These are phyloP conservation scores for Dalbergia oliveri DNA, from an alignment of 306 rosid genomes.

Conservation along the genomic window DNA sequence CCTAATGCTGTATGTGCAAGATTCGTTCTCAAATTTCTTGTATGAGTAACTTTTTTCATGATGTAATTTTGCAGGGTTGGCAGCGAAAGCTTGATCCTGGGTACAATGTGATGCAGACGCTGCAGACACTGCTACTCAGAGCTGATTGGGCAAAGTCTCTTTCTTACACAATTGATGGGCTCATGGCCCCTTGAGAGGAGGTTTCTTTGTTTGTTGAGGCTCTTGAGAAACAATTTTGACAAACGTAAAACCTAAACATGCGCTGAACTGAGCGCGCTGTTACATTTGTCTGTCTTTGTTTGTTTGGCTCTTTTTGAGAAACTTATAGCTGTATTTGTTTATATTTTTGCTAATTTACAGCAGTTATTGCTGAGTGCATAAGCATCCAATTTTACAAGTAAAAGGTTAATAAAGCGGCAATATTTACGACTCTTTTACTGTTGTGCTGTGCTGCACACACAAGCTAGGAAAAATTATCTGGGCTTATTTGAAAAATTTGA, in stretches of 20 bases:
- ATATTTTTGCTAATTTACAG: not conserved
- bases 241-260: constrained; percentile 9
- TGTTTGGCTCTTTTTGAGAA: not conserved
- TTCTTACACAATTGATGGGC: constrained; percentile 84
- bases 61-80: constrained; percentile 73
- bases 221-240: constrained; percentile 62
- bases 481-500: not conserved
- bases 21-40: not conserved
- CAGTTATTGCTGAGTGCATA: constrained; percentile 15
- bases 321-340: constrained; percentile 17
- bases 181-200: constrained; percentile 77
- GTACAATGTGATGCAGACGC: constrained; percentile 77
- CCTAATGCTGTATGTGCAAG: not conserved
- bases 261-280: constrained; percentile 18
- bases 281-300: not conserved
- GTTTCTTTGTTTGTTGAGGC: constrained; percentile 40
- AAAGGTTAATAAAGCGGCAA: constrained; percentile 34
- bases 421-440: not conserved
- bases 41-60: not conserved
- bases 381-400: constrained; percentile 25
- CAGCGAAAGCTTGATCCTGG: constrained; percentile 89
- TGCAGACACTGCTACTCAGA: constrained; percentile 77
- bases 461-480: not conserved
- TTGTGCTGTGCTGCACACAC: not conserved
- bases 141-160: constrained; percentile 90